Evolutionary conservation across 805 yeast genomes (phyloP).

Genomic region (Brettanomyces sp.): DNA sequence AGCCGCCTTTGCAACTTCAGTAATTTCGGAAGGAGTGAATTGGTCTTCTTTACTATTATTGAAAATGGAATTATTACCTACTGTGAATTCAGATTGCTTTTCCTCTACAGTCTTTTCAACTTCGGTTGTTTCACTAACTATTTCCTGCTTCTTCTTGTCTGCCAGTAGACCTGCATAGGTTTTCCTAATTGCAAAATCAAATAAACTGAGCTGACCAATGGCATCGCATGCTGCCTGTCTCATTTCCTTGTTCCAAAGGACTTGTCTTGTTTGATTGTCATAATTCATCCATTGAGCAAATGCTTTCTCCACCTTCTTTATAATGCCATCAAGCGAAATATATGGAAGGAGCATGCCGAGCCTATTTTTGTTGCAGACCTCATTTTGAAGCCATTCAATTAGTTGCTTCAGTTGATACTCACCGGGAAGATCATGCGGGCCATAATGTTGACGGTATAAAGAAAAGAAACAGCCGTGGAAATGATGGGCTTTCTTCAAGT

Average conservation of each 20-base stretch:
- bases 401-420: slow-evolving; percentile 32
- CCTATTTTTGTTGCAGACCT: slow-evolving; percentile 6
- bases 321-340: background rate
- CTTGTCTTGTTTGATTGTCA: slow-evolving; percentile 25
- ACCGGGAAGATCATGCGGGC: slow-evolving; percentile 49
- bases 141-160: slow-evolving; percentile 10
- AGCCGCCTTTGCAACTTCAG: slow-evolving; percentile 26
- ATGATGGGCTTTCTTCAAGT: slow-evolving; percentile 35
- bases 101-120: slow-evolving; percentile 1
- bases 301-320: slow-evolving; percentile 22
- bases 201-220: slow-evolving; percentile 30
- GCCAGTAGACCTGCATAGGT: slow-evolving; percentile 25
- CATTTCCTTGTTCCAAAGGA: slow-evolving; percentile 37
- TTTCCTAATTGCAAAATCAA: slow-evolving; percentile 34
- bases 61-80: background rate
- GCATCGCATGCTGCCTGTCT: slow-evolving; percentile 36
- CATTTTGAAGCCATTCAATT: slow-evolving; percentile 13
- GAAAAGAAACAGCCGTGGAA: slow-evolving; percentile 39
- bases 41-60: background rate
- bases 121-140: slow-evolving; percentile 1
- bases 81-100: background rate
- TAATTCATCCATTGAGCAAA: slow-evolving; percentile 36
- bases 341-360: background rate
- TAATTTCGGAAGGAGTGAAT: slow-evolving; percentile 14
- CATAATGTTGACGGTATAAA: slow-evolving; percentile 36